A percentile compares a stretch with the other conserved stretches of the same genome.
These are phyloP conservation scores for Pyrenula massariospora DNA, from an alignment of 495 filamentous ascomycete species.

Conservation along the genomic window DNA sequence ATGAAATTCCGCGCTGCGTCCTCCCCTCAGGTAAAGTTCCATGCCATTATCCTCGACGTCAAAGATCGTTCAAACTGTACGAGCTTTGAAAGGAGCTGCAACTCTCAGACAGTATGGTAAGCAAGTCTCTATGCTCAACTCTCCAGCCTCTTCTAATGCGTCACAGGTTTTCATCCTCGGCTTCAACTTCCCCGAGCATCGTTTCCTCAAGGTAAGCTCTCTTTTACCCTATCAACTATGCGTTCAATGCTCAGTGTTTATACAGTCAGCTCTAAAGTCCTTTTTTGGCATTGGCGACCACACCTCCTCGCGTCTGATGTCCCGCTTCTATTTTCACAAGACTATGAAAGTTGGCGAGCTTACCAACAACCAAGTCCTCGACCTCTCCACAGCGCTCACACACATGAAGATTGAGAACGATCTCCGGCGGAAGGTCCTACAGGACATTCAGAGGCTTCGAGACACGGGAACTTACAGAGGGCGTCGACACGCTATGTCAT, in stretches of 20 bases:
- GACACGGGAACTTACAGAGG: slow-evolving; percentile 90
- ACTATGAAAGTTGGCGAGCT: slow-evolving; percentile 64
- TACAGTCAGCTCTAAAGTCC: slow-evolving; percentile 66
- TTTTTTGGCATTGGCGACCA: slow-evolving; percentile 86
- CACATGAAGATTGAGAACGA: slow-evolving; percentile 94
- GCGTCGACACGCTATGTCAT: slow-evolving; percentile 74
- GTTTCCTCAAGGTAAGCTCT: slow-evolving; percentile 61
- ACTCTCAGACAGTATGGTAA: too few species aligned
- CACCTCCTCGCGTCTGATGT: slow-evolving; percentile 60
- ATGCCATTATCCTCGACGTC: background rate
- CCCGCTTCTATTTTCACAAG: slow-evolving; percentile 77
- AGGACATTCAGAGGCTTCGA: slow-evolving; percentile 76
- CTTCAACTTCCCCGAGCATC: slow-evolving; percentile 70
- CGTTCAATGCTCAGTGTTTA: slow-evolving; percentile 4
- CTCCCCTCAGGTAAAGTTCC: too few species aligned
- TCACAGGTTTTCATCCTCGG: slow-evolving; percentile 76
- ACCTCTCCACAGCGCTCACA: slow-evolving; percentile 72
- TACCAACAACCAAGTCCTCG: slow-evolving; percentile 56
- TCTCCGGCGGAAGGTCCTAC: slow-evolving; percentile 57
- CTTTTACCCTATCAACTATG: slow-evolving; percentile 5
- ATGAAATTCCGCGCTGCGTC: background rate
- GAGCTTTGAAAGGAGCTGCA: too few species aligned
- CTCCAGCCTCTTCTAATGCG: too few species aligned
- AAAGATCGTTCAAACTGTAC: too few species aligned
- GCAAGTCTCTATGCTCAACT: too few species aligned